A percentile compares a stretch with the other conserved stretches of the same genome.
These are phyloP conservation scores for Picea engelmannii DNA, from an alignment of 83 land plant species.

Conservation along the genomic window DNA sequence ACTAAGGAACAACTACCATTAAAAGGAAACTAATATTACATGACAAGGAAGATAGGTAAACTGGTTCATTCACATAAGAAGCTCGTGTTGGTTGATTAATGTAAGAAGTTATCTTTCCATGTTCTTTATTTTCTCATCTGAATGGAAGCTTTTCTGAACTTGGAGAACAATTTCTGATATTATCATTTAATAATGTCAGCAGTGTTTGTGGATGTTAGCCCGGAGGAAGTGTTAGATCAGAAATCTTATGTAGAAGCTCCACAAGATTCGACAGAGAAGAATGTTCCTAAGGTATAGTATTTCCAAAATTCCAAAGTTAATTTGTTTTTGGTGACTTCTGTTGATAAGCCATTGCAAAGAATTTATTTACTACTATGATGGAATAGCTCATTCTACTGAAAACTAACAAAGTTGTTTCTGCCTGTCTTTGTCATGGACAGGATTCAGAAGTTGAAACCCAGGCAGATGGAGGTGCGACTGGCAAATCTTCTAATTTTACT, in stretches of 20 bases:
- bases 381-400: neutral
- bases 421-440: neutral
- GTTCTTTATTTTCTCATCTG: neutral
- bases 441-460: constrained; percentile 8
- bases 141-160: neutral
- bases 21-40: neutral
- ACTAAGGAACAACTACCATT: neutral
- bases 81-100: neutral
- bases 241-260: constrained; percentile 22
- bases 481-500: neutral
- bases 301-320: constrained; percentile 9
- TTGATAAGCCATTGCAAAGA: constrained; percentile 16
- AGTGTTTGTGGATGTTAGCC: constrained; percentile 77
- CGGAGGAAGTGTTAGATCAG: constrained; percentile 43
- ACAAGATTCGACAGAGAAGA: constrained; percentile 26
- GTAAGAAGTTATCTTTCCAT: neutral
- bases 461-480: neutral
- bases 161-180: neutral
- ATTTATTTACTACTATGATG: neutral
- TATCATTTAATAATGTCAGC: constrained; percentile 13
- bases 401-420: neutral
- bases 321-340: constrained; percentile 18
- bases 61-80: neutral
- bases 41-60: neutral
- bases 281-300: neutral